Base-by-base conservation (phyloP, 2,329 filamentous ascomycete species). In the Claviceps maximensis region DNA sequence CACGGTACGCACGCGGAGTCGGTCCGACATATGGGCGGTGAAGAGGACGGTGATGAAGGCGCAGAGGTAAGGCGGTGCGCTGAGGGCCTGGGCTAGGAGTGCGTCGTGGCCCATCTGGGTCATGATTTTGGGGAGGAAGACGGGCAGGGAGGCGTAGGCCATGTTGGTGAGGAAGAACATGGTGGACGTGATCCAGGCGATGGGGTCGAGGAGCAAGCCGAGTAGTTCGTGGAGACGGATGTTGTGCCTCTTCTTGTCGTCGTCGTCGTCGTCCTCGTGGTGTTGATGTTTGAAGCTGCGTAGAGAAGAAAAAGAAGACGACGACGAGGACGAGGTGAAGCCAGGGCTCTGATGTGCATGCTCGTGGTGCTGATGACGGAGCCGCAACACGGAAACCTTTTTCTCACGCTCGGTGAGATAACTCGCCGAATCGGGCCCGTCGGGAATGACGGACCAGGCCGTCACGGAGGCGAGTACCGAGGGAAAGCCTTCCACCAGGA, bases 91-190 rank as follows among this genome's bases (percentile, higher is more conserved):
- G 0, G 87, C 79, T 2, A 78, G 70, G 2, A 86, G 69, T 1
- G 77, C 68, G 38, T 79, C 75, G 69, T 88, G 85, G 55, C 86
- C 86, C 87, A 94, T 82, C 63, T 84, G 79, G 55, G 75, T 73
- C 47, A 94, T 77, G 57, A 94, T 88, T 25, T 86, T 89, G 38
- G 89, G 89, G 2, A 95, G 76, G 65, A 95, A 95, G 49, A 93
- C 87, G 2, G 89, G 89, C 64, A 95, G 82, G 23, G 86, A 91
- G 62, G 83, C 83, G 71, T 95, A 95, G 13, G 89, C 86, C 65
- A 94, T 85, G 68, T 95, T 95, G 63, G 86, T 83, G 66, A 84
- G 81, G 72, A 94, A 89, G 74, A 94, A 87, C 79, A 95, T 94
- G 60, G 80, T 68, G 1, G 88, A 84, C 4, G 86, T 86, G 44